Evolutionary conservation across 2,329 filamentous ascomycete genomes (phyloP).

Genomic region (Teratosphaeria zuluensis): DNA sequence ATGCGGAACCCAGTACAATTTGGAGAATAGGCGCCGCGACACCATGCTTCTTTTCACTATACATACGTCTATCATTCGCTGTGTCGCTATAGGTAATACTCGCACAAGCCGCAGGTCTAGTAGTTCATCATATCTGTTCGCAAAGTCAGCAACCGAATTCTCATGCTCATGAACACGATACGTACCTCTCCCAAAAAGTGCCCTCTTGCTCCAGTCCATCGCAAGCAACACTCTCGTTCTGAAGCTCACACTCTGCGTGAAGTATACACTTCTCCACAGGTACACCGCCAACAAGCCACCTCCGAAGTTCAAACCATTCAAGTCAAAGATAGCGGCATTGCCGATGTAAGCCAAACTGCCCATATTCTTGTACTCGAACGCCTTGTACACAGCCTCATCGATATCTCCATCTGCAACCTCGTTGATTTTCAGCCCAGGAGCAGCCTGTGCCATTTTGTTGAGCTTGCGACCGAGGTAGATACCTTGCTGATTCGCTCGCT

Average conservation of each 20-base stretch:
- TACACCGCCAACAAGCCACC: constrained; percentile 91
- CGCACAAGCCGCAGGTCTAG: too few species aligned
- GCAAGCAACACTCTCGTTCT: constrained; percentile 79
- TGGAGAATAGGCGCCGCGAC: too few species aligned
- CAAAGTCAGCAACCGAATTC: constrained; percentile 6
- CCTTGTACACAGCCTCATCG: constrained; percentile 84
- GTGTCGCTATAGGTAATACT: too few species aligned
- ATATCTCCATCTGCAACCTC: constrained; percentile 80
- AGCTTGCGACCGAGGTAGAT: constrained; percentile 87
- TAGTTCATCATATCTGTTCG: too few species aligned
- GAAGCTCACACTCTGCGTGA: constrained; percentile 92
- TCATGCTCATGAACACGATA: not conserved
- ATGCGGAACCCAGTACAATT: too few species aligned
- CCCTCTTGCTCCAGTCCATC: constrained; percentile 98
- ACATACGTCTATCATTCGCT: too few species aligned
- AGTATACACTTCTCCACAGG: constrained; percentile 92
- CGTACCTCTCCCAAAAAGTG: constrained; percentile 88
- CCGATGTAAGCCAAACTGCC: constrained; percentile 91
- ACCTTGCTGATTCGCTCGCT: constrained; percentile 93
- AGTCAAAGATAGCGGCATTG: constrained; percentile 91
- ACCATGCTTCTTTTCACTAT: too few species aligned
- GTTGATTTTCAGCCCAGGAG: constrained; percentile 67
- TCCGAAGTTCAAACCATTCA: constrained; percentile 65
- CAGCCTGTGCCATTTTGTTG: constrained; percentile 74
- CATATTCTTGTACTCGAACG: constrained; percentile 88